These are phyloP conservation scores for Calonectria hawksworthii DNA, from an alignment of 2,329 filamentous ascomycete genomes.

Conservation along the genomic window DNA sequence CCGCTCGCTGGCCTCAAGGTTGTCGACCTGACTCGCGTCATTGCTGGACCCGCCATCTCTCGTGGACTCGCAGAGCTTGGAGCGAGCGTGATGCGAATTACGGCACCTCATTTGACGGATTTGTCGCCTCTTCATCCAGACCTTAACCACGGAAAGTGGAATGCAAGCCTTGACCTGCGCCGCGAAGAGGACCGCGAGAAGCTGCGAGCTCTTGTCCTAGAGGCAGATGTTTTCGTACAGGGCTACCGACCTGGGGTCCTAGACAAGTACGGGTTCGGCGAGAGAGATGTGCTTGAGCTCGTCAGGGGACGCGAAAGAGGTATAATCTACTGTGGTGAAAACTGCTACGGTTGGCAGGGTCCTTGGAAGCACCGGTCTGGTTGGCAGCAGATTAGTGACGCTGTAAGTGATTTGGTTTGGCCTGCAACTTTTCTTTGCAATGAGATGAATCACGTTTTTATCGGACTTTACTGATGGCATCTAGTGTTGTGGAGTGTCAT, in stretches of 20 bases:
- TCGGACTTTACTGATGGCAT: background rate
- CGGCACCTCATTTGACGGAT: slow-evolving; percentile 55
- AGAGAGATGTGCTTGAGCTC: slow-evolving; percentile 50
- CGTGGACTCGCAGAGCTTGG: slow-evolving; percentile 60
- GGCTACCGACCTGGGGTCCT: slow-evolving; percentile 64
- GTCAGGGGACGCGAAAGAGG: background rate
- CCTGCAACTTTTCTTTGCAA: background rate
- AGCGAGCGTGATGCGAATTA: slow-evolving; percentile 62
- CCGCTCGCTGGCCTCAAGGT: slow-evolving; percentile 63
- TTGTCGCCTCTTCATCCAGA: slow-evolving; percentile 58
- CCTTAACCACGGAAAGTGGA: slow-evolving; percentile 66
- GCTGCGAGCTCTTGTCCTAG: slow-evolving; percentile 54
- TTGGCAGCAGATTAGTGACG: slow-evolving; percentile 68
- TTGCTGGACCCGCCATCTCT: slow-evolving; percentile 61
- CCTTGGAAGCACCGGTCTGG: slow-evolving; percentile 61
- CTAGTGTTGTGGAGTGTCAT: slow-evolving; percentile 58
- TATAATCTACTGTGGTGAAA: slow-evolving; percentile 61
- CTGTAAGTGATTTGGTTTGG: slow-evolving; percentile 41
- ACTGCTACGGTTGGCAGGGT: slow-evolving; percentile 67
- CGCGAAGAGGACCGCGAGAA: background rate
- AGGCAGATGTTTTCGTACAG: slow-evolving; percentile 65
- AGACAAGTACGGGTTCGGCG: slow-evolving; percentile 61
- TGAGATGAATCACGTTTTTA: background rate
- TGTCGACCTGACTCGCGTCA: slow-evolving; percentile 62
- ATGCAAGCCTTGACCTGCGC: slow-evolving; percentile 57